Base-by-base conservation (phyloP, 2,329 filamentous ascomycete genomes). In the Sarocladium strictum region DNA sequence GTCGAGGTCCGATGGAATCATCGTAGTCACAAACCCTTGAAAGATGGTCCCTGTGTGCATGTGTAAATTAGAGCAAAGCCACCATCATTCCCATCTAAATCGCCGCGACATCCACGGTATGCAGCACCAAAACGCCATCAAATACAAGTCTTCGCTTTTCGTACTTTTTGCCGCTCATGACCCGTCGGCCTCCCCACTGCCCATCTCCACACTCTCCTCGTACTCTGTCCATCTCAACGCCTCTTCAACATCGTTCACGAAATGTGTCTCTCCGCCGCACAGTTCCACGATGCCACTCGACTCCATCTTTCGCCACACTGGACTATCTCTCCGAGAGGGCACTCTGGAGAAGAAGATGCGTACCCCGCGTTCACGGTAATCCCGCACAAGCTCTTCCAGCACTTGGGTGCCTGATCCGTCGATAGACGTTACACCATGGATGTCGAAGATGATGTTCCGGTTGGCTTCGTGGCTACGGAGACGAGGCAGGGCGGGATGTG, bases 381-480 rank as follows among this genome's bases (percentile, higher is more conserved):
- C 80, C 49, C 84, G 76, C 15, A 99, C 90, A 61, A 97, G 97
- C 70, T 97, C 94, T 47, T 83, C 81, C 2, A 99, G 76, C 0
- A 97, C 93, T 71, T 97, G 94, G 0, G 90, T 88, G 1, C 93
- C 94, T 0, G 91, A 96, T 5, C 91, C 94, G 66, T 99, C 94
- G 63, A 99, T 85, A 26, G 87, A 88, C 0, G 92, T 96, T 2
- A 99, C 94, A n/a, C 94, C 94, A 62, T 97, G 93, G 7, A 97
- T 91, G 67, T 99, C 94, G 64, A 99, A 97, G 58, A 99, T 91
- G 68, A 99, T 79, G 65, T 96, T 97, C 61, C 85, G 83, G 67
- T 97, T 97, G 63, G 89, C 85, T 57, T 93, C 87, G n/a, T 84
- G 80, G 24, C 80, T 76, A 3, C 92, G 81, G 14, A 96, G 77